Conservation (phyloP, 2,329 filamentous ascomycete species). For the Penicillium polonicum region DNA sequence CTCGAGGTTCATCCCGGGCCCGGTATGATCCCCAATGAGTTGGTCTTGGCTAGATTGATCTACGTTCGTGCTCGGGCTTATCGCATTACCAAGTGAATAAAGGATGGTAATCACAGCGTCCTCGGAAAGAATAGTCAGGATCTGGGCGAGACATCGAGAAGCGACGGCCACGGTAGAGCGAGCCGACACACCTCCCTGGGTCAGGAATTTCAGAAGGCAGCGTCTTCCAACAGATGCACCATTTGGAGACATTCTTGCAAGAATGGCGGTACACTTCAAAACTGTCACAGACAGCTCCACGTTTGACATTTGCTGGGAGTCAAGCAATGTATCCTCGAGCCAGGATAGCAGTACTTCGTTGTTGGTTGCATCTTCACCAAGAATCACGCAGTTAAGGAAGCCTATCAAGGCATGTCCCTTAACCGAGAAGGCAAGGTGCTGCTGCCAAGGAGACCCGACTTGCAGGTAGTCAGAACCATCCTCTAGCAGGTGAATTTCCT, state of each 20-base stretch:
- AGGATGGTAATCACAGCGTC: conserved; percentile 93
- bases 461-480: conserved; percentile 87
- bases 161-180: conserved; percentile 70
- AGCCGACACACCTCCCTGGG: conserved; percentile 69
- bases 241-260: conserved; percentile 71
- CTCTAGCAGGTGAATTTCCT: conserved; percentile 84
- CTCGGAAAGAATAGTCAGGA: conserved; percentile 79
- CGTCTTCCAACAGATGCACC: conserved; percentile 75
- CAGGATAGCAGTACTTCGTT: conserved; percentile 75
- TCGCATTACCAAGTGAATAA: conserved; percentile 92
- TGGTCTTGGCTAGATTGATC: conserved; percentile 46
- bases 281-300: conserved; percentile 73
- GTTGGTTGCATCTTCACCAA: conserved; percentile 80
- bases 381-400: conserved; percentile 79
- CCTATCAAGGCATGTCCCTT: conserved; percentile 79
- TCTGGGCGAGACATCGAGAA: conserved; percentile 78
- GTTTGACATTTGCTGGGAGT: conserved; percentile 79
- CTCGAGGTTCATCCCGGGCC: conserved; percentile 50
- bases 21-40: conserved; percentile 38
- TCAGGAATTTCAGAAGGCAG: conserved; percentile 80
- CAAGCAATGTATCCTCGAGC: conserved; percentile 78
- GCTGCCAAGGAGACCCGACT: conserved; percentile 81
- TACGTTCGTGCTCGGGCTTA: conserved; percentile 67
- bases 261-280: conserved; percentile 75
- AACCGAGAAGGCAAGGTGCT: conserved; percentile 78